These are phyloP conservation scores for Colletotrichum sp. DNA, from an alignment of 2,329 filamentous ascomycete species.

Conservation along the genomic window DNA sequence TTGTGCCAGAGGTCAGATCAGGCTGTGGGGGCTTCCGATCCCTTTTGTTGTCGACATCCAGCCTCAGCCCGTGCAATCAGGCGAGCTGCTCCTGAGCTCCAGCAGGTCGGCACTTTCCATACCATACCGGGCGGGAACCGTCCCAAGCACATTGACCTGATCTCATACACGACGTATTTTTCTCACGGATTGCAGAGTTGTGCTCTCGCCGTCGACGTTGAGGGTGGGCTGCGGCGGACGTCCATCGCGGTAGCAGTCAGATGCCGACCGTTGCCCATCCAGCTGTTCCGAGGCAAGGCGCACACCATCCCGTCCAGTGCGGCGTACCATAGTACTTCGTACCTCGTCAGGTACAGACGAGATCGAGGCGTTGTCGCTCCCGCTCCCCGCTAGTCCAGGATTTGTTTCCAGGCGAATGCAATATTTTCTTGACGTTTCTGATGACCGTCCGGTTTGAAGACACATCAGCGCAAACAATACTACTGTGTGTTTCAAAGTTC, in stretches of 20 bases:
- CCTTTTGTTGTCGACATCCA: neutral
- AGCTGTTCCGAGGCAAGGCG: slow-evolving; percentile 8
- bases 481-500: slow-evolving; percentile 20
- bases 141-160: neutral
- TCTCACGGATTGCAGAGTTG: neutral
- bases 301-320: neutral
- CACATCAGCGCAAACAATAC: slow-evolving; percentile 21
- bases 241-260: neutral
- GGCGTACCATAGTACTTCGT: neutral
- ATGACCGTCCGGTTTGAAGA: slow-evolving; percentile 18
- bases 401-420: neutral
- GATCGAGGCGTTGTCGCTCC: neutral
- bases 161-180: neutral
- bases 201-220: neutral
- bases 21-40: neutral
- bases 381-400: neutral
- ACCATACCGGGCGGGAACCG: neutral
- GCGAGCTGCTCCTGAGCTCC: neutral
- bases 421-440: slow-evolving; percentile 15
- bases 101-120: neutral
- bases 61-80: neutral
- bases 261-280: slow-evolving; percentile 8
- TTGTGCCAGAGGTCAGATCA: neutral
- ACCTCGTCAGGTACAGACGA: slow-evolving; percentile 1
- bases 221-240: neutral